phyloP scores from a whole-genome alignment of 2,329 filamentous ascomycete genomes.

The Akanthomyces uredinophilus region DNA sequence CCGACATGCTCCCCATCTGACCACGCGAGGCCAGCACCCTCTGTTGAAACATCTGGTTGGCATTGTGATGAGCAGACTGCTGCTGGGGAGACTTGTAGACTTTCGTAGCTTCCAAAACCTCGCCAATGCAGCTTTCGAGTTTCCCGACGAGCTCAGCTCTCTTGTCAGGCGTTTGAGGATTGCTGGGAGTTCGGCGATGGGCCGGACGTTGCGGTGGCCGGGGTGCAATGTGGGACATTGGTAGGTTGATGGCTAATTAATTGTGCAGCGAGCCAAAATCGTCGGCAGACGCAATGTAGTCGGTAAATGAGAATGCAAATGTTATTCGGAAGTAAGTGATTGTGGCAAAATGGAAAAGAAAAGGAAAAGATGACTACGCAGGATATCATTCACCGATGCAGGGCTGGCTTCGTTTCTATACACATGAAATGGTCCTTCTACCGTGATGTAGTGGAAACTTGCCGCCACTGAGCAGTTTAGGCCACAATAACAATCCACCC shows the following conservation, averaged over 20 bases:
- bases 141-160: not conserved
- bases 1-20: not conserved
- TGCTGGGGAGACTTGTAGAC: constrained; percentile 4
- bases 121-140: constrained; percentile 1
- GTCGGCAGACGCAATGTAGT: too few relatives aligned
- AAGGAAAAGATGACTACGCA: not conserved
- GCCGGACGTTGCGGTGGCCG: not conserved
- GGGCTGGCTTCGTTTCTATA: constrained; percentile 3
- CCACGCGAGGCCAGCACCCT: constrained; percentile 2
- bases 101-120: not conserved
- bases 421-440: not conserved
- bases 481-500: not conserved
- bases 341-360: not conserved
- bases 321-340: not conserved
- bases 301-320: not conserved
- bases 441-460: not conserved
- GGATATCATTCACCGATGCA: not conserved
- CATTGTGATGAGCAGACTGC: constrained; percentile 1
- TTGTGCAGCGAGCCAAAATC: not conserved
- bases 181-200: not conserved
- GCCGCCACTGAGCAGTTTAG: not conserved
- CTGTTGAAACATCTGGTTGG: constrained; percentile 12
- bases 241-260: not conserved
- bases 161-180: not conserved
- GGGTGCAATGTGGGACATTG: constrained; percentile 3